phyloP scores from a whole-genome alignment of 2,329 filamentous ascomycete genomes.

The Incumbomyces lentus region DNA sequence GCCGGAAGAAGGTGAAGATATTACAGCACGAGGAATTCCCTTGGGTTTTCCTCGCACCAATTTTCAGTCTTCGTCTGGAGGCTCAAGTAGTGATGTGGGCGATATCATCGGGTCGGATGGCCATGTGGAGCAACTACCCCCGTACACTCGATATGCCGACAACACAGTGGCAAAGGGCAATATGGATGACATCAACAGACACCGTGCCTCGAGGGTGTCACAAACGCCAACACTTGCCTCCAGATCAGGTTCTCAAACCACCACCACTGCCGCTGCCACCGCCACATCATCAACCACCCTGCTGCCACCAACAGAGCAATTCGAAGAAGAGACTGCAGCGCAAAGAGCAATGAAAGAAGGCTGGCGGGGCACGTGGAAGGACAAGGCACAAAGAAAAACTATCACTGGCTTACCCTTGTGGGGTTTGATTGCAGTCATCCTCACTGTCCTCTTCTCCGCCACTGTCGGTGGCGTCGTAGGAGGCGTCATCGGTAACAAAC shows the following conservation, averaged over 20 bases:
- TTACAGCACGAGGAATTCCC: slow-evolving; percentile 40
- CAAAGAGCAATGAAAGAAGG: slow-evolving; percentile 27
- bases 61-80: slow-evolving; percentile 59
- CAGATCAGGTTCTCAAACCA: not conserved
- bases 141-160: slow-evolving; percentile 82
- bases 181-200: slow-evolving; percentile 16
- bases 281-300: slow-evolving; percentile 16
- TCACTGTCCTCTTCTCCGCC: slow-evolving; percentile 39
- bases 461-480: slow-evolving; percentile 46
- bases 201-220: not conserved
- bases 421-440: slow-evolving; percentile 36
- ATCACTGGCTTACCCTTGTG: slow-evolving; percentile 45
- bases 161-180: slow-evolving; percentile 51
- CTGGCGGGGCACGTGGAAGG: slow-evolving; percentile 24
- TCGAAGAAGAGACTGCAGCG: slow-evolving; percentile 18
- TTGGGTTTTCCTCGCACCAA: slow-evolving; percentile 60
- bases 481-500: slow-evolving; percentile 39
- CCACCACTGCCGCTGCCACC: slow-evolving; percentile 15
- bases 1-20: slow-evolving; percentile 40
- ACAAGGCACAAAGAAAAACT: slow-evolving; percentile 31
- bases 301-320: not conserved
- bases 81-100: slow-evolving; percentile 75
- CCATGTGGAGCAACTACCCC: slow-evolving; percentile 81
- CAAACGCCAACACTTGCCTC: slow-evolving; percentile 2
- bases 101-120: slow-evolving; percentile 81